phyloP scores from a whole-genome alignment of 2,329 filamentous ascomycete genomes.

The Colletotrichum filicis region DNA sequence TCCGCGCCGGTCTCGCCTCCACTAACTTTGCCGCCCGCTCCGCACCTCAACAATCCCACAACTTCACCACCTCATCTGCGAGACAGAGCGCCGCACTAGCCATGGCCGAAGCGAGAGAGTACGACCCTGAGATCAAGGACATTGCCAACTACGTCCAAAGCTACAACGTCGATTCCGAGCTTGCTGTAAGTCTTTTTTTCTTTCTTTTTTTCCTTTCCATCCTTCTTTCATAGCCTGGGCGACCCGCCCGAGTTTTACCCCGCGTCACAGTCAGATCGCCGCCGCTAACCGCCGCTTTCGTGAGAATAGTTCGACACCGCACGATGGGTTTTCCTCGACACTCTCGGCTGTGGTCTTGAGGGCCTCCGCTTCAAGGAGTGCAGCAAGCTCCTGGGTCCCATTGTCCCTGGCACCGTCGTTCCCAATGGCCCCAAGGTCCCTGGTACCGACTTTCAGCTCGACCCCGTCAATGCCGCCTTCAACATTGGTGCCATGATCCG shows the following conservation, averaged over 20 bases:
- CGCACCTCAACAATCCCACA: slow-evolving; percentile 49
- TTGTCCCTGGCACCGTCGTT: slow-evolving; percentile 89
- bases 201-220: slow-evolving; percentile 2
- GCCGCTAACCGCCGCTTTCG: slow-evolving; percentile 41
- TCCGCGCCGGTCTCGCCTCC: slow-evolving; percentile 49
- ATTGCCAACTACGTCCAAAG: slow-evolving; percentile 96
- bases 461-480: slow-evolving; percentile 95
- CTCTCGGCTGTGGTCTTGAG: slow-evolving; percentile 95
- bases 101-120: slow-evolving; percentile 67
- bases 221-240: not conserved
- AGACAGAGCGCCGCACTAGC: slow-evolving; percentile 60
- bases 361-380: slow-evolving; percentile 96
- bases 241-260: slow-evolving; percentile 33
- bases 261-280: slow-evolving; percentile 34
- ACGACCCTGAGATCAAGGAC: slow-evolving; percentile 93
- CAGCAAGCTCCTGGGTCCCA: slow-evolving; percentile 91
- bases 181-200: slow-evolving; percentile 77
- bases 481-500: slow-evolving; percentile 99
- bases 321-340: slow-evolving; percentile 96
- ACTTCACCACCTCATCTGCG: slow-evolving; percentile 62
- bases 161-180: slow-evolving; percentile 88
- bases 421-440: slow-evolving; percentile 93
- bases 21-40: slow-evolving; percentile 46
- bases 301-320: slow-evolving; percentile 85
- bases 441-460: slow-evolving; percentile 92